These are phyloP conservation scores for Ceratobasidium sp. DNA, from an alignment of 1,284 basidiomycete species.

Conservation along the genomic window DNA sequence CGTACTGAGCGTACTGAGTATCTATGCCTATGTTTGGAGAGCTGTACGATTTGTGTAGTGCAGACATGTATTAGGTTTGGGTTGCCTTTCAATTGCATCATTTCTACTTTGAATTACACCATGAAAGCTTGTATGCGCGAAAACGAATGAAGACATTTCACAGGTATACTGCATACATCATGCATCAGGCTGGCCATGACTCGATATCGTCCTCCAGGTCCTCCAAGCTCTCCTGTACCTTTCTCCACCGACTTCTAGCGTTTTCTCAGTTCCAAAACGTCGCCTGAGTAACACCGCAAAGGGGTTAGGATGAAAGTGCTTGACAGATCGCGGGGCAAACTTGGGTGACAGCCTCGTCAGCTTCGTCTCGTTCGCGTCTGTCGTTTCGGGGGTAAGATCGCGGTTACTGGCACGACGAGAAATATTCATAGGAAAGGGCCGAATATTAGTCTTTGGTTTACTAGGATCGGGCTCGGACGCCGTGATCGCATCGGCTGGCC, in stretches of 20 bases:
- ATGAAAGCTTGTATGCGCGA: constrained; percentile 8
- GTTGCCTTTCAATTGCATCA: constrained; percentile 37
- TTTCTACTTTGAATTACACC: constrained; percentile 19
- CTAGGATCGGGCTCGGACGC: background rate
- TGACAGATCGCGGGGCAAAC: constrained; percentile 1
- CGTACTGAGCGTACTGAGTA: constrained; percentile 73
- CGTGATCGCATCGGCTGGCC: background rate
- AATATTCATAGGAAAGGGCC: background rate
- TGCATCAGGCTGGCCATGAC: constrained; percentile 16
- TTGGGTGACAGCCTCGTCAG: constrained; percentile 17
- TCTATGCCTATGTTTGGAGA: constrained; percentile 40
- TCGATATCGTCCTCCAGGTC: constrained; percentile 25
- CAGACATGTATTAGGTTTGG: constrained; percentile 26
- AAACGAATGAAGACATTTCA: background rate
- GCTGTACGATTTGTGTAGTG: constrained; percentile 32
- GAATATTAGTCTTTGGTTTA: background rate
- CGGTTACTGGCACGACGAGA: background rate
- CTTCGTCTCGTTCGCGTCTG: background rate
- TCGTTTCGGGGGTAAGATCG: background rate
- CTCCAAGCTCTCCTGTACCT: background rate
- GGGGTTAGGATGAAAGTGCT: constrained; percentile 13
- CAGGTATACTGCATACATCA: background rate
- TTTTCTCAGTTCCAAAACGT: background rate
- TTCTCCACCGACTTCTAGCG: too few relatives aligned
- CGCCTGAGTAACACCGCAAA: constrained; percentile 23